Evolutionary conservation across 306 rosid genomes (phyloP), one percentile per base, ranked within the genome.

Genomic region (Casuarina equisetifolia): DNA sequence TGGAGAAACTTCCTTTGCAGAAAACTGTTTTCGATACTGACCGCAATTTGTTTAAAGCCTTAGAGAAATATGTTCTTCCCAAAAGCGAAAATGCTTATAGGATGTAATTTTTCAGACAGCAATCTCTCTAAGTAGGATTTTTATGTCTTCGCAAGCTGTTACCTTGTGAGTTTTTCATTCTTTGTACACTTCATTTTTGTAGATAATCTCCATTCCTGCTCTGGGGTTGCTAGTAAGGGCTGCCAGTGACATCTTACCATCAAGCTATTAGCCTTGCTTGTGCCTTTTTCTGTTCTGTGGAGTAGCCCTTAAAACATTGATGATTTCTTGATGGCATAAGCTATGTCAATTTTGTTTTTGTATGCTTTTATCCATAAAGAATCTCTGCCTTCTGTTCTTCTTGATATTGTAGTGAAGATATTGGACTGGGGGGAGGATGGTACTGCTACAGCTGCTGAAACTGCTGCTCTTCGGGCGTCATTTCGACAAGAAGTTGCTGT

Each of bases 401-500:
- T 81, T 73, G 54, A 70, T 80, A 68, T 36, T 66, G 53, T 59
- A 89, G 93, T 87, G 81, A 89, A 89, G 74, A 59, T 87, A 54
- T 84, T 87, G 81, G 89, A 87, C 69, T 85, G 85, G 90, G 89
- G 84, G 25, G 88, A 81, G 61, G 89, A 85, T 35, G 83, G 84
- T 70, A 77, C 73, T 57, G 77, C 89, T 69, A 78, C 89, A 43
- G 82, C 79, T 69, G 82, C 87, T 75, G 88, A 85, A 83, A 81
- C 85, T 32, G 80, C 84, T 48, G 80, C 84, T 74, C 69, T 77
- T 49, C 81, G 91, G 76, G 74, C 86, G 0, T 87, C 88, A 0
- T 89, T 89, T 82, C 84, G 44, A 53, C 89, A 89, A 76, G 93
- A 89, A 73, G 88, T 85, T 80, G 86, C 88, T 61, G 89, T 85